These are phyloP conservation scores for Anaeromyces robustus DNA, from an alignment of 192 early-diverging fungal species.

Conservation along the genomic window DNA sequence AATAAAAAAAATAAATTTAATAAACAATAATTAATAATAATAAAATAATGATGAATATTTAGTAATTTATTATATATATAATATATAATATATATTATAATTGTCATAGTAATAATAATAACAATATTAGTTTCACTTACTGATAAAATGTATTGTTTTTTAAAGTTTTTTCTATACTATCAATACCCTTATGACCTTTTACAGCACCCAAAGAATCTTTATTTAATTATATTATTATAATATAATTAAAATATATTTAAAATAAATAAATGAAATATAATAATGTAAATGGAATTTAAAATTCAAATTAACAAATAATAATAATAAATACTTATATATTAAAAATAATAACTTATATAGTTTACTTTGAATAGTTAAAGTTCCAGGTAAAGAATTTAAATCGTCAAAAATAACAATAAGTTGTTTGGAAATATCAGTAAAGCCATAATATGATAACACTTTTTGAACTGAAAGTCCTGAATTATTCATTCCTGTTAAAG, in stretches of 20 bases:
- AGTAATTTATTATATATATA: too few relatives aligned
- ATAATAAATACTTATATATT: too few relatives aligned
- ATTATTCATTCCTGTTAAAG: constrained; percentile 34
- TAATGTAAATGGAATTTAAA: too few relatives aligned
- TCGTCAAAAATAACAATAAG: constrained; percentile 42
- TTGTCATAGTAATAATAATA: too few relatives aligned
- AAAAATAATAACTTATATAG: too few relatives aligned
- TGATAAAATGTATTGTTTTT: constrained; percentile 27
- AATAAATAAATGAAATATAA: too few relatives aligned
- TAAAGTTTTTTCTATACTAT: constrained; percentile 23
- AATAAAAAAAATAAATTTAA: too few relatives aligned
- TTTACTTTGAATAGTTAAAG: constrained; percentile 34
- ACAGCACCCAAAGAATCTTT: constrained; percentile 14
- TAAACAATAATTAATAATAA: too few relatives aligned
- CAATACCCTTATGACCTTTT: constrained; percentile 32
- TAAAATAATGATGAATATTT: too few relatives aligned
- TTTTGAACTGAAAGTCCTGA: constrained; percentile 30
- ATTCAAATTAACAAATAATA: too few relatives aligned
- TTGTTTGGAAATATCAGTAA: constrained; percentile 24
- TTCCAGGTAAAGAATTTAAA: constrained; percentile 34
- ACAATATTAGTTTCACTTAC: not conserved
- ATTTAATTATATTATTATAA: constrained; percentile 13
- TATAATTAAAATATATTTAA: not conserved
- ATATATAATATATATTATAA: too few relatives aligned
- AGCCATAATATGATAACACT: constrained; percentile 24